Evolutionary conservation across 306 rosid genomes (phyloP).

Genomic region (Medicago truncatula): DNA sequence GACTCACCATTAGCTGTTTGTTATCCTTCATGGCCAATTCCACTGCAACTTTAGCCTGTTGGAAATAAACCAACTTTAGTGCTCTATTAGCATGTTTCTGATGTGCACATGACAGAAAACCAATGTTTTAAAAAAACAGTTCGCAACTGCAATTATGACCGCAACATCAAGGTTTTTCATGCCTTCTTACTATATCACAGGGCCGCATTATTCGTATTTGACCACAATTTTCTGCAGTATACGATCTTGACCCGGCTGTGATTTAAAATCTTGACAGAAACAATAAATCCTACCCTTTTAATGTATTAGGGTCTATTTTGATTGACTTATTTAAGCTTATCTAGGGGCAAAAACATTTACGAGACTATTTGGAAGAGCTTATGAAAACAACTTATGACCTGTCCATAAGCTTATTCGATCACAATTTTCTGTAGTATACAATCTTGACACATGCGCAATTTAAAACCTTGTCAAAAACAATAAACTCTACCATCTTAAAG

Average conservation of each 20-base stretch:
- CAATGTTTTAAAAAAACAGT: neutral
- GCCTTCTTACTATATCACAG: neutral
- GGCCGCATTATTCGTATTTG: neutral
- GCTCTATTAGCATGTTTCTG: constrained; percentile 13
- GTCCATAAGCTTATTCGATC: neutral
- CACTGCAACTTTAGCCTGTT: constrained; percentile 77
- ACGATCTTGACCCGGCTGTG: neutral
- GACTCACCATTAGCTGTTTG: constrained; percentile 84
- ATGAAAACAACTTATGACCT: neutral
- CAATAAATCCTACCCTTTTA: constrained; percentile 3
- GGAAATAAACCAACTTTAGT: constrained; percentile 37
- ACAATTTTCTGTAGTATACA: no score
- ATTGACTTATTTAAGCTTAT: neutral
- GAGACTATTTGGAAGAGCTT: neutral
- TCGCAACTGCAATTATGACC: neutral
- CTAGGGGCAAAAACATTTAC: neutral
- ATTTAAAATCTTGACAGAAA: neutral
- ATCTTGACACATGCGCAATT: no score
- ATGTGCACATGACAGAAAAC: neutral
- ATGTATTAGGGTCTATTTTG: neutral
- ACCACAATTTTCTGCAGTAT: neutral
- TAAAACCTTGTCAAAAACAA: no score
- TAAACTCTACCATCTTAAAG: neutral
- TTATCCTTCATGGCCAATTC: constrained; percentile 77
- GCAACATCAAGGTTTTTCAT: neutral